Conservation (phyloP, 2,329 filamentous ascomycete genomes). For the Cucurbitaria berberidis region DNA sequence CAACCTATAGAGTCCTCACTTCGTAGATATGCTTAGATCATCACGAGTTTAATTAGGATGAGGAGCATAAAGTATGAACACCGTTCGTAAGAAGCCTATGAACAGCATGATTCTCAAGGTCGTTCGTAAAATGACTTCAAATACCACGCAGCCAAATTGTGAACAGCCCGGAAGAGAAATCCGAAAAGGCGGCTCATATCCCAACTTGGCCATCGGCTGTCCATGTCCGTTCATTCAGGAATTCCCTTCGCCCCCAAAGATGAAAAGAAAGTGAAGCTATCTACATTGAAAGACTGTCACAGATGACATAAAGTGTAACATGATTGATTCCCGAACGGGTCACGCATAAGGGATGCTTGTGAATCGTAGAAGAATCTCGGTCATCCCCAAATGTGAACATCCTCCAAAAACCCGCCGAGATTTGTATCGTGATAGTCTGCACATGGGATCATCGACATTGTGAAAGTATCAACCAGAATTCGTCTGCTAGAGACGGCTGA, state of each 20-base stretch:
- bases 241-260: slow-evolving; percentile 3
- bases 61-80: not conserved
- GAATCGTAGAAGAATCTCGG: slow-evolving; percentile 1
- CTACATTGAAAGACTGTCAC: slow-evolving; percentile 14
- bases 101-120: not conserved
- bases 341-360: slow-evolving; percentile 7
- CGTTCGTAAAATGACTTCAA: not conserved
- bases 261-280: slow-evolving; percentile 15
- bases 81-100: not conserved
- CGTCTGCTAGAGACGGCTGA: slow-evolving; percentile 1
- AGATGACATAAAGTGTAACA: not conserved
- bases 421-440: slow-evolving; percentile 12
- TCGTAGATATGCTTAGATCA: not conserved
- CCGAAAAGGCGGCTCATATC: slow-evolving; percentile 1
- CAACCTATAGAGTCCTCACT: too few relatives aligned
- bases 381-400: slow-evolving; percentile 21
- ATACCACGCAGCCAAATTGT: not conserved
- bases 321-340: slow-evolving; percentile 7
- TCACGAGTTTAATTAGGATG: not conserved
- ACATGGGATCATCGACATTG: slow-evolving; percentile 12
- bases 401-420: slow-evolving; percentile 32
- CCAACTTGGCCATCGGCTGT: not conserved
- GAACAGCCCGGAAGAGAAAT: not conserved
- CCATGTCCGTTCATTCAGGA: not conserved
- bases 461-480: slow-evolving; percentile 32